Percentiles rank a stretch among this genome's conserved stretches.
Evolutionary conservation across 2,329 filamentous ascomycete genomes (phyloP).

Genomic region (Fonsecaea pugnacius): DNA sequence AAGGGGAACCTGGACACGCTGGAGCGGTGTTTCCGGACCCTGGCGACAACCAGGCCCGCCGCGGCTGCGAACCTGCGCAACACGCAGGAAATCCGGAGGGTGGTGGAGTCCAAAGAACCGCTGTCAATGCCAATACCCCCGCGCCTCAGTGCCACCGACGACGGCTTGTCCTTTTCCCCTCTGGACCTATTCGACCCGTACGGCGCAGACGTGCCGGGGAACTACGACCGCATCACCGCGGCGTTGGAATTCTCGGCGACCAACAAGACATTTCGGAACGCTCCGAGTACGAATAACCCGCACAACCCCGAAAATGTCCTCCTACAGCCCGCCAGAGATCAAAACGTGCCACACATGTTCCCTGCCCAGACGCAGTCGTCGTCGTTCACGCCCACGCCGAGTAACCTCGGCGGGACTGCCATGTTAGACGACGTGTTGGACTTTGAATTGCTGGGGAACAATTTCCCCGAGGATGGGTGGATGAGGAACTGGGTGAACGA

Average conservation of each 20-base stretch:
- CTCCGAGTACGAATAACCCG: no score
- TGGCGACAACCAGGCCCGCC: conserved; percentile 19
- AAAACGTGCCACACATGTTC: not conserved
- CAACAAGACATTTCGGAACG: not conserved
- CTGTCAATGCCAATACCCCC: not conserved
- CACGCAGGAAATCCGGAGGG: conserved; percentile 22
- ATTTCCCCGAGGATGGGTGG: conserved; percentile 28
- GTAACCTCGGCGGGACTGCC: not conserved
- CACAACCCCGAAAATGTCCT: not conserved
- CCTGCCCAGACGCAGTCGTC: not conserved
- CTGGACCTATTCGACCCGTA: conserved; percentile 22
- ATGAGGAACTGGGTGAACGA: conserved; percentile 30
- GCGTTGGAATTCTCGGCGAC: not conserved
- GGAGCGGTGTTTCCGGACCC: conserved; percentile 17
- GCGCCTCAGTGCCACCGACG: not conserved
- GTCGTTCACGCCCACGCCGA: not conserved
- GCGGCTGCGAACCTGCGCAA: conserved; percentile 28
- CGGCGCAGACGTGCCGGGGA: conserved; percentile 13
- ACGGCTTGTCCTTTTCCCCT: conserved; percentile 3
- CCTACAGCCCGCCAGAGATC: not conserved
- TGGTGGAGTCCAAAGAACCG: conserved; percentile 5
- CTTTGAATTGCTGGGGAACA: conserved; percentile 14
- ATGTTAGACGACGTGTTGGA: conserved; percentile 10
- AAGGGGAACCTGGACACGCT: conserved; percentile 21
- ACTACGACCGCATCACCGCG: conserved; percentile 20